These are phyloP conservation scores for Fusarium sp. DNA, from an alignment of 2,329 filamentous ascomycete genomes.

Conservation along the genomic window DNA sequence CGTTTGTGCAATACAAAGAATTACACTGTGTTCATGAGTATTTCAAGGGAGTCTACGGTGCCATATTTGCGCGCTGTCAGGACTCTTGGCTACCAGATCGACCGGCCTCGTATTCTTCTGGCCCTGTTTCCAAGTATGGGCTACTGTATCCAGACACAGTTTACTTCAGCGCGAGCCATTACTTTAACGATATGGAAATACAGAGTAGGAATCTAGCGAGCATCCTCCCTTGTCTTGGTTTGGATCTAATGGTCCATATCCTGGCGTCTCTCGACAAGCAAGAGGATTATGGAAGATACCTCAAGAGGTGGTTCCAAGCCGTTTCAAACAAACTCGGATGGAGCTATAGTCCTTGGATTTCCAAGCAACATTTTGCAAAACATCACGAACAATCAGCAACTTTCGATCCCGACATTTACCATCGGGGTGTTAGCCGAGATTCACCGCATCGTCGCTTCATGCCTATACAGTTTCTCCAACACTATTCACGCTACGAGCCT, in stretches of 20 bases:
- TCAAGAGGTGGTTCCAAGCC: not conserved
- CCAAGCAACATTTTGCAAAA: not conserved
- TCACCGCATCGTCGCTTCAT: not conserved
- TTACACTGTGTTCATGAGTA: constrained; percentile 3
- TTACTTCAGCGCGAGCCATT: not conserved
- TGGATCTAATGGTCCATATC: not conserved
- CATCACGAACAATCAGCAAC: not conserved
- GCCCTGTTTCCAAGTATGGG: not conserved
- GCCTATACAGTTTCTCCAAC: not conserved
- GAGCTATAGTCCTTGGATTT: not conserved
- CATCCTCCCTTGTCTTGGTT: not conserved
- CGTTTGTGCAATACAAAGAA: not conserved
- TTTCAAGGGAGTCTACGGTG: not conserved
- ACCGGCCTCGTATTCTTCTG: not conserved
- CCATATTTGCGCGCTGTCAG: not conserved
- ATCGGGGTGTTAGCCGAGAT: not conserved
- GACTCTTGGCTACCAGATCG: constrained; percentile 11
- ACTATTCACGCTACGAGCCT: not conserved
- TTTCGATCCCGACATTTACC: not conserved
- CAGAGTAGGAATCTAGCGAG: not conserved
- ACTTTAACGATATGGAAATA: not conserved
- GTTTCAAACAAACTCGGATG: not conserved
- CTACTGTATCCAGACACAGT: not conserved
- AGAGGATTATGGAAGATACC: not conserved
- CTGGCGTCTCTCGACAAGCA: not conserved